Evolutionary conservation across 306 rosid species (phyloP).

Genomic region (Castanea mollissima): DNA sequence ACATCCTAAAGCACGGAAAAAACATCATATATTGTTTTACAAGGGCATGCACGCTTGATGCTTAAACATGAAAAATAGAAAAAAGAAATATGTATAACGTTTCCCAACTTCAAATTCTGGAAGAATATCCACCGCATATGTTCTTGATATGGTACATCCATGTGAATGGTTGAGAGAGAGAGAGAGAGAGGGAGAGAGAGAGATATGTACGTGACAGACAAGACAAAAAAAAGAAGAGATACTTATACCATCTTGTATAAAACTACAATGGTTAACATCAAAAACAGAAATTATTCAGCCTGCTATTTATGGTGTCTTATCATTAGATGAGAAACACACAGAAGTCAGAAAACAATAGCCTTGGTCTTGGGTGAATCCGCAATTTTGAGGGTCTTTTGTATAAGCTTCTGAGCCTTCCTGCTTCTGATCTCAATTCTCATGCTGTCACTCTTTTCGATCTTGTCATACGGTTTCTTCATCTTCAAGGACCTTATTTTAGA

Average conservation of each 20-base stretch:
- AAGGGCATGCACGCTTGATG: not conserved
- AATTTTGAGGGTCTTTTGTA: constrained; percentile 64
- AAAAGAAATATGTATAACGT: too few species aligned
- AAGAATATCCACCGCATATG: not conserved
- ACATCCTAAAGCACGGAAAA: not conserved
- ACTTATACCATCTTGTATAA: not conserved
- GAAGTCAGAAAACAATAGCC: constrained; percentile 31
- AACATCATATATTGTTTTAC: not conserved
- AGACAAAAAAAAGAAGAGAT: not conserved
- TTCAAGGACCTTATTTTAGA: constrained; percentile 68
- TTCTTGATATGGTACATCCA: constrained; percentile 13
- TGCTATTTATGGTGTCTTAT: not conserved
- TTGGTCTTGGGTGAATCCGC: constrained; percentile 79
- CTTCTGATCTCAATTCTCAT: constrained; percentile 94
- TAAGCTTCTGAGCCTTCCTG: constrained; percentile 78
- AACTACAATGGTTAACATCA: not conserved
- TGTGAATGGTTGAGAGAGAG: not conserved
- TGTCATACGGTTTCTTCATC: constrained; percentile 69
- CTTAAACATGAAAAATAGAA: not conserved
- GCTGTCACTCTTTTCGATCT: constrained; percentile 95
- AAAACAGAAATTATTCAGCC: not conserved
- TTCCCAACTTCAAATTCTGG: not conserved
- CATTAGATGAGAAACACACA: constrained; percentile 25
- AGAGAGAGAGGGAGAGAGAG: not conserved
- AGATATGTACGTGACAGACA: not conserved